A percentile compares a stretch with the other conserved stretches of the same genome.
Evolutionary conservation across 2,329 filamentous ascomycete species (phyloP).

Genomic region (Tolypocladium endophyticum): DNA sequence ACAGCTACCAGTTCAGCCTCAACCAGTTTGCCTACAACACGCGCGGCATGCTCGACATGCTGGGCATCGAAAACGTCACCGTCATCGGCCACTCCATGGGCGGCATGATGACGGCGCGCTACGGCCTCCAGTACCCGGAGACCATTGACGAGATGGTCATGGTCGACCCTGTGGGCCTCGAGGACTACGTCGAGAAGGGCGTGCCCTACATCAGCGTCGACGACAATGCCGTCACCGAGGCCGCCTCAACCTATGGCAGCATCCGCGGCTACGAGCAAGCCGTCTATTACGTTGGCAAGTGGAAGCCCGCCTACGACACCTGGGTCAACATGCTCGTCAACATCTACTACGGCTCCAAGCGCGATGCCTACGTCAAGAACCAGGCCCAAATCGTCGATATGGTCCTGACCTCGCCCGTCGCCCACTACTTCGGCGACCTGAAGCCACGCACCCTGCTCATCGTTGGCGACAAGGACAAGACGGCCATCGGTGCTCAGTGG

Average conservation of each 20-base stretch:
- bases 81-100: constrained; percentile 45
- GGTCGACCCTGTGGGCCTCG: constrained; percentile 41
- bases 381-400: constrained; percentile 43
- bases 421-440: constrained; percentile 36
- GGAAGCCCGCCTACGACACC: constrained; percentile 37
- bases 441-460: constrained; percentile 35
- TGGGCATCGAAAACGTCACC: constrained; percentile 31
- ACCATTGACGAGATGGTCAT: constrained; percentile 32
- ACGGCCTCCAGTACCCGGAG: constrained; percentile 37
- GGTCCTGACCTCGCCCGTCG: constrained; percentile 41
- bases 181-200: constrained; percentile 40
- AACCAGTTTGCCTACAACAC: constrained; percentile 42
- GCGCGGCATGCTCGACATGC: constrained; percentile 30
- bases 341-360: constrained; percentile 35
- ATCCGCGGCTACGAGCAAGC: constrained; percentile 35
- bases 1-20: constrained; percentile 39
- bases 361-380: constrained; percentile 30
- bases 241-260: constrained; percentile 28
- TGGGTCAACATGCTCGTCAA: constrained; percentile 46
- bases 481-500: constrained; percentile 45
- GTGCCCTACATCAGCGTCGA: constrained; percentile 36
- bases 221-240: constrained; percentile 23
- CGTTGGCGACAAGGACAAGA: constrained; percentile 40
- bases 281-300: constrained; percentile 37
- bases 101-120: constrained; percentile 42